A percentile compares a stretch with the other conserved stretches of the same genome.
Evolutionary conservation across 2,329 filamentous ascomycete genomes (phyloP).

Genomic region (Aspergillus chevalieri): DNA sequence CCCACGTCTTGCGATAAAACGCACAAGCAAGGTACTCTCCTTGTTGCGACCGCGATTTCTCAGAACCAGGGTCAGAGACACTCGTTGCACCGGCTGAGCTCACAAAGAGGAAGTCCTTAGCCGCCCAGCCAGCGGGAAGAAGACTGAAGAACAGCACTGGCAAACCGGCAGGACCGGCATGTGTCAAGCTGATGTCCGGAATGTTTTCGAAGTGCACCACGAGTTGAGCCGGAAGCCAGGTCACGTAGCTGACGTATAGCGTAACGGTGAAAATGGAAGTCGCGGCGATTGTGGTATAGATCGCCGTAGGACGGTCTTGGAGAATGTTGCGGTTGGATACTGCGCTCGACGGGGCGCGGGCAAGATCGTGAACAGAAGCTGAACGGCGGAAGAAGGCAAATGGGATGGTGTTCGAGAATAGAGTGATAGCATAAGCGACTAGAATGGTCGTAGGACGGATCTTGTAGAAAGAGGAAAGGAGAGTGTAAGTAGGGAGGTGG

Average conservation of each 20-base stretch:
- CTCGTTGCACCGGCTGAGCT: conserved; percentile 44
- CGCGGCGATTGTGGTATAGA: conserved; percentile 62
- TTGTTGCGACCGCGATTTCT: conserved; percentile 53
- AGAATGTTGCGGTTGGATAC: conserved; percentile 60
- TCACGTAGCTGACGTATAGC: conserved; percentile 62
- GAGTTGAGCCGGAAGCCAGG: conserved; percentile 66
- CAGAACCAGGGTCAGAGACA: conserved; percentile 27
- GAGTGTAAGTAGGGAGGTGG: conserved; percentile 68
- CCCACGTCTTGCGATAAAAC: conserved; percentile 53
- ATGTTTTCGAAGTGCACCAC: conserved; percentile 69
- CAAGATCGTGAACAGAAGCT: conserved; percentile 57
- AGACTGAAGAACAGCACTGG: conserved; percentile 46
- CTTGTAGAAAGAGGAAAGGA: conserved; percentile 71
- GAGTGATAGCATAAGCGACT: conserved; percentile 60
- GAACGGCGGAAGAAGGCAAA: conserved; percentile 68
- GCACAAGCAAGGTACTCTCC: conserved; percentile 67
- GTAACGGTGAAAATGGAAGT: conserved; percentile 68
- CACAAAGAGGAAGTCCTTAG: conserved; percentile 68
- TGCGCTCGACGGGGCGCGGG: conserved; percentile 35
- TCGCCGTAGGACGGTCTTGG: conserved; percentile 55
- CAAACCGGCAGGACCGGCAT: conserved; percentile 54
- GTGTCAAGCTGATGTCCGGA: conserved; percentile 60
- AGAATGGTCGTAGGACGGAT: conserved; percentile 58
- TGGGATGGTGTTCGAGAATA: conserved; percentile 63
- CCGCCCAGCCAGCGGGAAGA: conserved; percentile 64